Evolutionary conservation across 495 filamentous ascomycete genomes (phyloP).

Genomic region (Jackrogersella multiformis): DNA sequence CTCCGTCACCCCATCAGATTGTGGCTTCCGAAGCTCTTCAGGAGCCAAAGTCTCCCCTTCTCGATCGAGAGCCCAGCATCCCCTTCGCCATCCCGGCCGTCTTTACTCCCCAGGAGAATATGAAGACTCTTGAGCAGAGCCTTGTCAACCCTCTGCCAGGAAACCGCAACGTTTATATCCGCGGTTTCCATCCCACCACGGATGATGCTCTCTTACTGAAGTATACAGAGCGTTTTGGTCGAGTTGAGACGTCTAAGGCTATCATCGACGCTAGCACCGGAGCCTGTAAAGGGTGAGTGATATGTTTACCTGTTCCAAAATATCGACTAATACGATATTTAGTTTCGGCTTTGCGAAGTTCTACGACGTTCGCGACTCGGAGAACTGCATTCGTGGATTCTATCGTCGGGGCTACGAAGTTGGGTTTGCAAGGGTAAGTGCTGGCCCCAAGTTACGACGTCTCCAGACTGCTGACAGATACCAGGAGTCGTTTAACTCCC

Average conservation of each 20-base stretch:
- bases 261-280: slow-evolving; percentile 94
- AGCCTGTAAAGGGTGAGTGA: slow-evolving; percentile 88
- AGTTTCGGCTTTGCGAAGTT: slow-evolving; percentile 98
- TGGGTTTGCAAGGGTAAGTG: slow-evolving; percentile 85
- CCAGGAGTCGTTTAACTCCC: slow-evolving; percentile 94
- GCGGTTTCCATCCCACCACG: slow-evolving; percentile 91
- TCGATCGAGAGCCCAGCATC: slow-evolving; percentile 79
- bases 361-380: slow-evolving; percentile 83
- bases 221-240: slow-evolving; percentile 88
- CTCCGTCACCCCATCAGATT: slow-evolving; percentile 71
- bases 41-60: slow-evolving; percentile 64
- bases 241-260: slow-evolving; percentile 92
- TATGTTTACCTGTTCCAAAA: neutral
- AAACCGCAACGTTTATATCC: slow-evolving; percentile 95
- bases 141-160: slow-evolving; percentile 86
- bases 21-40: slow-evolving; percentile 50
- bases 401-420: slow-evolving; percentile 94
- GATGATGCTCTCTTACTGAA: slow-evolving; percentile 86
- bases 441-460: neutral
- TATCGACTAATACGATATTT: slow-evolving; percentile 32
- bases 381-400: slow-evolving; percentile 96
- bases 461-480: neutral
- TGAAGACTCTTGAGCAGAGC: slow-evolving; percentile 87
- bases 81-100: slow-evolving; percentile 89
- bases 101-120: slow-evolving; percentile 75